Conservation (phyloP, 2,329 filamentous ascomycete species). For the Nemania serpens region DNA sequence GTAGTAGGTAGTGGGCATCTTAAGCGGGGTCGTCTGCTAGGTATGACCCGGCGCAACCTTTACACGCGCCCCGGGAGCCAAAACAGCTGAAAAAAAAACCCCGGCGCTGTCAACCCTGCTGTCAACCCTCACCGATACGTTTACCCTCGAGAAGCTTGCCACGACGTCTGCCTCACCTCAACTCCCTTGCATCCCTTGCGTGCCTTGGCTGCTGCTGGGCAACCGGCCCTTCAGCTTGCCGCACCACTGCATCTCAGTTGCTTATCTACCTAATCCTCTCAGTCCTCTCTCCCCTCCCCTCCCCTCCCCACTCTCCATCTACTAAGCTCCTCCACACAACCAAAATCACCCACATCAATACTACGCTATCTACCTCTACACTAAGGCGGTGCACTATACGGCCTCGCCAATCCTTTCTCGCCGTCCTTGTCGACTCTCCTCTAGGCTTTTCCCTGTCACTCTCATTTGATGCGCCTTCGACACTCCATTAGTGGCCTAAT, state of each 20-base stretch:
- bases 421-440: background rate
- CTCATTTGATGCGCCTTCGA: background rate
- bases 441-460: background rate
- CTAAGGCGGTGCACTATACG: background rate
- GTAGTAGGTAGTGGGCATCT: no score
- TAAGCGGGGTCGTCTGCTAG: background rate
- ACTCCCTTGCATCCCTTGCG: background rate
- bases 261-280: no score
- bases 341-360: background rate
- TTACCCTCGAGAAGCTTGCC: no score
- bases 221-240: no score
- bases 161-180: background rate
- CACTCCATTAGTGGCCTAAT: background rate
- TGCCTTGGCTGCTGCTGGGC: background rate
- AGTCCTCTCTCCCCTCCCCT: background rate
- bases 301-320: background rate
- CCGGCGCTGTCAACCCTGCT: background rate
- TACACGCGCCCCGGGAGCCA: background rate
- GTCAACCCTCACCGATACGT: background rate
- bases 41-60: background rate
- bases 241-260: no score
- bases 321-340: background rate
- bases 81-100: background rate
- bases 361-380: background rate
- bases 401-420: background rate